Evolutionary conservation across 352 stramenopile genomes (phyloP), one percentile per base, ranked within the genome.

Genomic region (Globisporangium lucens): DNA sequence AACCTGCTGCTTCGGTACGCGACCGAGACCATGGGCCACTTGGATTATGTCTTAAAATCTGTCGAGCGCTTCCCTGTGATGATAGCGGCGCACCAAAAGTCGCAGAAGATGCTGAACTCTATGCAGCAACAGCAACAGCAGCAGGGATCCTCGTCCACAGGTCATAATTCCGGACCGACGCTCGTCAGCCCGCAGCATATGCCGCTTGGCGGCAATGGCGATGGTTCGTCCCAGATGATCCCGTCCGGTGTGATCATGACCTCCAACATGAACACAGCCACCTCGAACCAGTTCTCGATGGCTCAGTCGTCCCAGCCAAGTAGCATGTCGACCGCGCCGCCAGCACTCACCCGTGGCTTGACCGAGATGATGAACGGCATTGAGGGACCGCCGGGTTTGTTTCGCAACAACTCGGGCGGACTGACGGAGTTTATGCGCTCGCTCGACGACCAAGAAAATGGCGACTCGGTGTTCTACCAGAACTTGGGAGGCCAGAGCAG

Each of bases 1-100:
- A 94, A 94, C 68, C 68, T 94, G 15, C 63, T 94, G 59, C 75
- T 94, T 35, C 89, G 81, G 27, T 94, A 94, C 65, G 83, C 83
- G 22, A 93, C 87, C 8, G 83, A 92, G 51, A 94, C 87, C 0
- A 89, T 91, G 72, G 74, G 80, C 3, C 83, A 93, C 46, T 72
- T 93, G 22, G 83, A 94, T 61, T 89, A 85, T 29, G 75, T 94
- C 41, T 78, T 94, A 41, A 94, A 93, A 65, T 82, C 84, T 0
- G 87, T 91, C 51, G 87, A 94, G 59, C 80, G 77, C 15, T 85
- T 91, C 56, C 85, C 83, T 27, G 73, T 75, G n/a, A 77, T 91
- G 36, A 76, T 91, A 58, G 83, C 80, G 0, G 78, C 81, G 6
- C 76, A 82, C 35, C 72, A 76, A 4, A 71, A 59, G 2, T 61